Evolutionary conservation across 805 yeast genomes (phyloP).

Genomic region (Wickerhamomyces subpelliculosus): DNA sequence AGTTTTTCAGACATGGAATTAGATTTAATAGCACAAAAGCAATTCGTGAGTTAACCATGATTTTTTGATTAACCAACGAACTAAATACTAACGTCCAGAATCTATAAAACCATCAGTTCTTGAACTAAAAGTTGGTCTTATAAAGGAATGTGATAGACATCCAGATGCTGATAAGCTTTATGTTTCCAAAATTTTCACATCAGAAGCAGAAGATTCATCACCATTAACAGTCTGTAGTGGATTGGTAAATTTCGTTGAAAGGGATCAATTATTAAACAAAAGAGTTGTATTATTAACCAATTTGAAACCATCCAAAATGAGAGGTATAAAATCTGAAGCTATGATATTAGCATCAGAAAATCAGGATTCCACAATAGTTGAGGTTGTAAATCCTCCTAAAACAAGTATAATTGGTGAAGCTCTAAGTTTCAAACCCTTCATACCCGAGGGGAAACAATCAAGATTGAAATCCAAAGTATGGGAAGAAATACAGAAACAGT

Average conservation of each 20-base stretch:
- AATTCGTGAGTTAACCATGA: no score
- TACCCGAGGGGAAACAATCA: not conserved
- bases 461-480: constrained; percentile 9
- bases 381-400: constrained; percentile 40
- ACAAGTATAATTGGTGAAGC: constrained; percentile 31
- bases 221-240: constrained; percentile 55
- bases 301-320: constrained; percentile 53
- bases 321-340: constrained; percentile 57
- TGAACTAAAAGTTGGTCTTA: constrained; percentile 40
- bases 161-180: constrained; percentile 54
- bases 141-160: constrained; percentile 39
- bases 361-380: constrained; percentile 26
- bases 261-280: constrained; percentile 29
- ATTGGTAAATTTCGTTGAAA: constrained; percentile 37
- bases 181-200: constrained; percentile 38
- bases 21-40: no score
- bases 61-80: not conserved
- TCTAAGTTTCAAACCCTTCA: constrained; percentile 29
- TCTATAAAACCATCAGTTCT: constrained; percentile 17
- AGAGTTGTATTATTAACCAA: constrained; percentile 50
- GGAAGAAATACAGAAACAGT: constrained; percentile 7
- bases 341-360: constrained; percentile 59
- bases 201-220: constrained; percentile 6
- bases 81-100: not conserved
- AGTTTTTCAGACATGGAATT: no score